A percentile compares a stretch with the other conserved stretches of the same genome.
Evolutionary conservation across 352 stramenopile species (phyloP).

Genomic region (Globisporangium paddicum): DNA sequence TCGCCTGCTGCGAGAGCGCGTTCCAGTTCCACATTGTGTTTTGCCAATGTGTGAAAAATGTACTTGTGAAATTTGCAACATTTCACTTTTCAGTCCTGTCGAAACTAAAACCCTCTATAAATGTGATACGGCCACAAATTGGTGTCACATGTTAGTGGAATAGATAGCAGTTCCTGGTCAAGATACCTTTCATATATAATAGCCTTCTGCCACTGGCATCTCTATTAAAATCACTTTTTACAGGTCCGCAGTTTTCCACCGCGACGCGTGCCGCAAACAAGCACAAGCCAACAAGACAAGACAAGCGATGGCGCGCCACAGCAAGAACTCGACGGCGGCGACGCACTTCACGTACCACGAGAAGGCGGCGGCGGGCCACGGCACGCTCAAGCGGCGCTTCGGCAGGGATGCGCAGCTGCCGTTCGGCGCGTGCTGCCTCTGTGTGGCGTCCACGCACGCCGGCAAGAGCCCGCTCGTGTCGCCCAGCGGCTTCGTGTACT

Average conservation of each 20-base stretch:
- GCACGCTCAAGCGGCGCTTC: constrained; percentile 80
- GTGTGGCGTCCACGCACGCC: constrained; percentile 49
- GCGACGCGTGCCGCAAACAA: too few relatives aligned
- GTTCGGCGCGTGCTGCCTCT: constrained; percentile 79
- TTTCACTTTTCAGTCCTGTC: not conserved
- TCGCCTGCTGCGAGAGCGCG: constrained; percentile 15
- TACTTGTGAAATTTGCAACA: too few relatives aligned
- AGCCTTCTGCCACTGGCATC: not conserved
- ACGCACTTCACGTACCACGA: constrained; percentile 88
- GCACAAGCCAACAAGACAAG: not conserved
- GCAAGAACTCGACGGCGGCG: constrained; percentile 85
- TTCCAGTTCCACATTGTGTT: constrained; percentile 18
- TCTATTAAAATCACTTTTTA: not conserved
- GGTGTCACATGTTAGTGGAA: too few relatives aligned
- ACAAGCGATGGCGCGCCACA: constrained; percentile 65
- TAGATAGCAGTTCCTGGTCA: too few relatives aligned
- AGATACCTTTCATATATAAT: not conserved
- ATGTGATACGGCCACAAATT: too few relatives aligned
- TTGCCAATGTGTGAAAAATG: not conserved
- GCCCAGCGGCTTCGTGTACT: constrained; percentile 73
- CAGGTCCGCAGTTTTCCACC: too few relatives aligned
- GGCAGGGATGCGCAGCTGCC: constrained; percentile 73
- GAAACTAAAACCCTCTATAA: not conserved
- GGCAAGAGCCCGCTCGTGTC: constrained; percentile 61
- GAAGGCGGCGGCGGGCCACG: constrained; percentile 64